Evolutionary conservation across 495 filamentous ascomycete species (phyloP).

Genomic region (Aspergillus funiculosus): DNA sequence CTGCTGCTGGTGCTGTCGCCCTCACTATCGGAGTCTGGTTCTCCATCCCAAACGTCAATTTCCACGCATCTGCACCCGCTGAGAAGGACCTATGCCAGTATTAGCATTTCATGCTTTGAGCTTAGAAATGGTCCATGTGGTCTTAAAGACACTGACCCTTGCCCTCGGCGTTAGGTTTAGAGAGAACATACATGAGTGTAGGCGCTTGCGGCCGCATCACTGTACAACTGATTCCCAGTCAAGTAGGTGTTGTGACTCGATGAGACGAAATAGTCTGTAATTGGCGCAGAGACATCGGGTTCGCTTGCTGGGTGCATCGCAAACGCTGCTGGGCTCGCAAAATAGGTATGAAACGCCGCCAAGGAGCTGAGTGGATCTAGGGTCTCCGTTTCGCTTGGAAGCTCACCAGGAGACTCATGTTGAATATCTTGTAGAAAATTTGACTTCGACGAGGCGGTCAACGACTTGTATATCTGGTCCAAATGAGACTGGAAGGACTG

Average conservation of each 20-base stretch:
- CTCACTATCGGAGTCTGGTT: constrained; percentile 38
- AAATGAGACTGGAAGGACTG: constrained; percentile 27
- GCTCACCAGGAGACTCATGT: constrained; percentile 11
- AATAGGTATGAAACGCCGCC: constrained; percentile 52
- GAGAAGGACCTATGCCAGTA: constrained; percentile 51
- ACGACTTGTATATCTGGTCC: constrained; percentile 28
- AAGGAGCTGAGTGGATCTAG: constrained; percentile 32
- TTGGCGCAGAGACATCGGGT: constrained; percentile 56
- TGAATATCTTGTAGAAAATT: constrained; percentile 28
- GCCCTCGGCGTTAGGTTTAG: neutral
- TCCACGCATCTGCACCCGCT: constrained; percentile 90
- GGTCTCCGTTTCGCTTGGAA: neutral
- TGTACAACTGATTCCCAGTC: constrained; percentile 85
- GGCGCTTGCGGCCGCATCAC: constrained; percentile 69
- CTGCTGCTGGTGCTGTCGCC: constrained; percentile 24
- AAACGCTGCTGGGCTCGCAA: constrained; percentile 51
- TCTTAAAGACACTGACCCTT: no score
- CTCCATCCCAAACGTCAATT: constrained; percentile 93
- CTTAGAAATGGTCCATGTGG: neutral
- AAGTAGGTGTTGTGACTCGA: constrained; percentile 96
- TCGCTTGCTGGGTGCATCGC: constrained; percentile 31
- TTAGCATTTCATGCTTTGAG: neutral
- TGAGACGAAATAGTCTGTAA: constrained; percentile 85
- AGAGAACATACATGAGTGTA: constrained; percentile 65
- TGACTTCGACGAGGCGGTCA: constrained; percentile 13